A percentile compares a stretch with the other conserved stretches of the same genome.
Conservation (phyloP, 441 rosid species). For the Syzygium malaccense region DNA sequence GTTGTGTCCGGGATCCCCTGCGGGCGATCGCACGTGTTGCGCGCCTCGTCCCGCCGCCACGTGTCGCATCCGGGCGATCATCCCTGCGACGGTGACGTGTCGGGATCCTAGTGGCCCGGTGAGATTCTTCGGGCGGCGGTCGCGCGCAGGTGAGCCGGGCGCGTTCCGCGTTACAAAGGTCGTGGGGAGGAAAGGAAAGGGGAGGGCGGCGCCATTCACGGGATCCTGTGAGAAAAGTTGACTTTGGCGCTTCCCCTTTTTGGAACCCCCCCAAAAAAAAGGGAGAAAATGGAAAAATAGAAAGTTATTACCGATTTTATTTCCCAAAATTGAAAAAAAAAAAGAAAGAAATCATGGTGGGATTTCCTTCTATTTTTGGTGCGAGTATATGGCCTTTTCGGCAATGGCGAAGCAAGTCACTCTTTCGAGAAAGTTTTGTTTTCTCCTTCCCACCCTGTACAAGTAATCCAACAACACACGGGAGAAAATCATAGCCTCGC, state of each 20-base stretch:
- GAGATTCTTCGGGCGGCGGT: not conserved
- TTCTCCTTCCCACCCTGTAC: too few species aligned
- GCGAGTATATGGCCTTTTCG: too few species aligned
- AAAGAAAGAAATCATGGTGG: not conserved
- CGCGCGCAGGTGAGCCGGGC: not conserved
- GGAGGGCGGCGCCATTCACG: not conserved
- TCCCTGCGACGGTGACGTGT: not conserved
- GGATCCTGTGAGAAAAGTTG: not conserved
- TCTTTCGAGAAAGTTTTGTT: too few species aligned
- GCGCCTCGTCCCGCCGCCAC: not conserved
- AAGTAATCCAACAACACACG: too few species aligned
- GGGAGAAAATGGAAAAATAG: not conserved
- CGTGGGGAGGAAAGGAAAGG: not conserved
- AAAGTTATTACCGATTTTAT: not conserved
- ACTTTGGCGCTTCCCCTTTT: not conserved
- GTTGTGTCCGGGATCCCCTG: not conserved
- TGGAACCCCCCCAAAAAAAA: not conserved
- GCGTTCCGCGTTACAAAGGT: not conserved
- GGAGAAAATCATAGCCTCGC: too few species aligned
- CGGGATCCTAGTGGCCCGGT: not conserved
- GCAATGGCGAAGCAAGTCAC: too few species aligned
- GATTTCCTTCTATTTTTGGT: too few species aligned
- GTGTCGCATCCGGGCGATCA: rapidly evolving
- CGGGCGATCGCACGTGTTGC: rapidly evolving
- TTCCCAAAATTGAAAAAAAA: not conserved